These are phyloP conservation scores for Giardia duodenalis DNA, from an alignment of 208 protist species.

Conservation along the genomic window DNA sequence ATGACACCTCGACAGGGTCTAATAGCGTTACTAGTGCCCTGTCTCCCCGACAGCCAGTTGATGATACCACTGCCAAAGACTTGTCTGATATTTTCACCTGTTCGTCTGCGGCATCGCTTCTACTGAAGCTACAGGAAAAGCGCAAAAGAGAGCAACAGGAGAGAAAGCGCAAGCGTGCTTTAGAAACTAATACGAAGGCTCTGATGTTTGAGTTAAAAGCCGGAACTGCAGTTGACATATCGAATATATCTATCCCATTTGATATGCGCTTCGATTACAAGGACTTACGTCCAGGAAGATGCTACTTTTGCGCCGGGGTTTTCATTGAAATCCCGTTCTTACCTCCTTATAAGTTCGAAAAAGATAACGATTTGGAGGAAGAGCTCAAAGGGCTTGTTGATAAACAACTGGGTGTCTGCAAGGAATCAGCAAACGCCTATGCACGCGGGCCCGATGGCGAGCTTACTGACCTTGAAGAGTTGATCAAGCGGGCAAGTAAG, in stretches of 20 bases:
- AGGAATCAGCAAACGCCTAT: neutral
- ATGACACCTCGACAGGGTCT: neutral
- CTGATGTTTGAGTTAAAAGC: too few species aligned
- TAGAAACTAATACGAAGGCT: neutral
- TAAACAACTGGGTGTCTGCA: neutral
- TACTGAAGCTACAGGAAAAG: too few species aligned
- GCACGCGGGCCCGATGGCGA: neutral
- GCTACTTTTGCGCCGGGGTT: neutral
- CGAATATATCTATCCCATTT: neutral
- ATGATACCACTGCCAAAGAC: neutral
- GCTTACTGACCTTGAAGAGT: neutral
- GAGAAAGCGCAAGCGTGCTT: neutral
- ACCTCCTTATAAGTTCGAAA: neutral
- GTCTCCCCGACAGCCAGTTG: too few species aligned
- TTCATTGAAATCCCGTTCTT: constrained; percentile 1
- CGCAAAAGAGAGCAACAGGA: neutral
- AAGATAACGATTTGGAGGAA: too few species aligned
- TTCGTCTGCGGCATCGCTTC: too few species aligned
- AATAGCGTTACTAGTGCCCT: too few species aligned
- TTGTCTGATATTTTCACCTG: too few species aligned
- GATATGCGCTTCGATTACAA: neutral
- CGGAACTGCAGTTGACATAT: neutral
- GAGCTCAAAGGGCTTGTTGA: neutral
- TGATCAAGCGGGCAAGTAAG: neutral
- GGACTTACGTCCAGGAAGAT: neutral